phyloP scores from a whole-genome alignment of 1,284 basidiomycete species.

The Coniferiporia weirii region DNA sequence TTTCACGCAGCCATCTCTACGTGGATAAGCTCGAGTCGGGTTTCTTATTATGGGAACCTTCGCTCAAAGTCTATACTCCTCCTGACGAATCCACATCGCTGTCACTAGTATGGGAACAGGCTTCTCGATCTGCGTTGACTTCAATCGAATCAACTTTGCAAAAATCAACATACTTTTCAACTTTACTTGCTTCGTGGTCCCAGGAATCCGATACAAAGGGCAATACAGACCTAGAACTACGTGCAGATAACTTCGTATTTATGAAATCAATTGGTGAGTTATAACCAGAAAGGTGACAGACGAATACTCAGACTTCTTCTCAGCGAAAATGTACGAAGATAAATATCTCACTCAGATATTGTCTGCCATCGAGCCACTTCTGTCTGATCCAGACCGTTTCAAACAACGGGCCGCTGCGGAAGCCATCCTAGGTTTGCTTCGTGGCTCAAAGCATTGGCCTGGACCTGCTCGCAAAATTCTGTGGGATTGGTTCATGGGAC shows the following conservation, averaged over 20 bases:
- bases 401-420: slow-evolving; percentile 91
- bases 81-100: slow-evolving; percentile 40
- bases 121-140: slow-evolving; percentile 55
- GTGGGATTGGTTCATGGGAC: slow-evolving; percentile 79
- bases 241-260: slow-evolving; percentile 60
- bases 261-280: slow-evolving; percentile 63
- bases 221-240: slow-evolving; percentile 41
- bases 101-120: slow-evolving; percentile 59
- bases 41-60: slow-evolving; percentile 79
- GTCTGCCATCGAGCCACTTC: slow-evolving; percentile 50
- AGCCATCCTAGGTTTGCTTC: slow-evolving; percentile 60
- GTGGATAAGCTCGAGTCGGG: slow-evolving; percentile 82
- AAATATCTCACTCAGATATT: slow-evolving; percentile 51
- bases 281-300: slow-evolving; percentile 16
- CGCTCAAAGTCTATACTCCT: slow-evolving; percentile 64
- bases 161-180: slow-evolving; percentile 55
- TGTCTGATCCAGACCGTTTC: slow-evolving; percentile 77
- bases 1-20: slow-evolving; percentile 36
- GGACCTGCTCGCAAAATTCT: slow-evolving; percentile 51
- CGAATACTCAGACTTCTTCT: slow-evolving; percentile 16
- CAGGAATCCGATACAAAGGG: slow-evolving; percentile 63
- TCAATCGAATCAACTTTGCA: slow-evolving; percentile 49
- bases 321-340: slow-evolving; percentile 65
- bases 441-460: slow-evolving; percentile 91
- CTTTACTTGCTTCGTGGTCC: slow-evolving; percentile 57